These are phyloP conservation scores for Xylaria grammica DNA, from an alignment of 495 filamentous ascomycete genomes.

Conservation along the genomic window DNA sequence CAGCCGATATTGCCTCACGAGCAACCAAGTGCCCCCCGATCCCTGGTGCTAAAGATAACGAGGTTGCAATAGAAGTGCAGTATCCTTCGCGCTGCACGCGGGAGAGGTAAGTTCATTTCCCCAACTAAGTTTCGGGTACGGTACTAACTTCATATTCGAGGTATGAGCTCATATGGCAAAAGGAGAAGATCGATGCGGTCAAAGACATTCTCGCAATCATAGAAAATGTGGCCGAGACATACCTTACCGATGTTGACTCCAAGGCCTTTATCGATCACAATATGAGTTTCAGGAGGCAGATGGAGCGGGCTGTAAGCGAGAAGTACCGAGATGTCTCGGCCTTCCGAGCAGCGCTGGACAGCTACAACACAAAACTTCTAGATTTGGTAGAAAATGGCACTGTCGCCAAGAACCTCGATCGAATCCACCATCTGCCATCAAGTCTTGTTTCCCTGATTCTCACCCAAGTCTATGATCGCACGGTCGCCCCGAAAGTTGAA, in stretches of 20 bases:
- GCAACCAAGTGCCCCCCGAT: slow-evolving; percentile 54
- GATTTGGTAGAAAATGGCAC: slow-evolving; percentile 65
- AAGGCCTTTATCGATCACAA: slow-evolving; percentile 73
- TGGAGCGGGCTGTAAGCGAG: slow-evolving; percentile 69
- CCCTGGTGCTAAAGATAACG: slow-evolving; percentile 50
- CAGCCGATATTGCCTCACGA: slow-evolving; percentile 66
- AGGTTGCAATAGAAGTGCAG: slow-evolving; percentile 65
- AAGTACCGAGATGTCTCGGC: slow-evolving; percentile 66
- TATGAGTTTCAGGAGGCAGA: slow-evolving; percentile 70
- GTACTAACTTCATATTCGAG: slow-evolving; percentile 47
- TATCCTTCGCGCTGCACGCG: slow-evolving; percentile 73
- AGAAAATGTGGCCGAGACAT: slow-evolving; percentile 71
- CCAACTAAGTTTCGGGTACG: background rate
- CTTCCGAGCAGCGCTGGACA: slow-evolving; percentile 70
- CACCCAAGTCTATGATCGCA: slow-evolving; percentile 86
- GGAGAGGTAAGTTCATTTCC: slow-evolving; percentile 61
- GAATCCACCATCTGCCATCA: slow-evolving; percentile 66
- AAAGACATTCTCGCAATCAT: slow-evolving; percentile 84
- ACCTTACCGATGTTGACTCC: slow-evolving; percentile 70
- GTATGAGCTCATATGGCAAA: slow-evolving; percentile 78
- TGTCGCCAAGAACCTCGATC: slow-evolving; percentile 70
- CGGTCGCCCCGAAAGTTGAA: slow-evolving; percentile 86
- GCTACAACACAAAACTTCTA: slow-evolving; percentile 75
- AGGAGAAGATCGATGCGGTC: slow-evolving; percentile 82
- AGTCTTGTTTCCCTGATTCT: slow-evolving; percentile 81